Base-by-base conservation (phyloP, 768 basidiomycete species). In the Panellus pusillus region DNA sequence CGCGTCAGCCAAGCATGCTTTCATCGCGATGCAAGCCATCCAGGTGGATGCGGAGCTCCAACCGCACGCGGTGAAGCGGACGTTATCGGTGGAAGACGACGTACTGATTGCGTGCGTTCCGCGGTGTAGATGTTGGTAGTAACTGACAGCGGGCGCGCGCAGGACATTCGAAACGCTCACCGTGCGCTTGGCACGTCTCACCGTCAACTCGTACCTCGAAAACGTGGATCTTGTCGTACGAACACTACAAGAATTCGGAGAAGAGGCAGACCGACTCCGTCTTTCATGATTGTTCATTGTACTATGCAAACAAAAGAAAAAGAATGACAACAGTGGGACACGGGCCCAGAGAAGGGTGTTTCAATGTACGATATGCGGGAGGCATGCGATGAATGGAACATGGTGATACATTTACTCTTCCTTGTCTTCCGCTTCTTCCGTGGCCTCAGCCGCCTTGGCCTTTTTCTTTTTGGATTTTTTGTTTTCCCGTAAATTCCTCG, bases 401-500 rank as follows among this genome's bases (percentile, higher is more conserved):
- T 24, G 24, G 24, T 58, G 43, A 31, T 54, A 58, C 53, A 66
- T 61, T 51, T 62, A 64, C 63, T 66, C 67, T 53, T 67, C 72
- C 29, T 72, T 73, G 38, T 72, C 81, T 44, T 66, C 75, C 51
- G 81, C 86, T 61, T 70, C 76, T 58, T 81, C 55, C 15, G 47
- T 50, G 18, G 41, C 55, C 18, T 39, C 43, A 15, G 35, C 54
- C 5, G 19, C 55, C 70, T 82, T 82, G 49, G 83, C 77, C 68
- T 84, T 82, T 72, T 87, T 89, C 84, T 93, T 94, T 79, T 90
- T 89, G 73, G 78, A 90, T 83, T 94, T 96, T 82, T 91, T 95
- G 72, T 75, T 83, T 72, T 93, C 92, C 54, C 96, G 82, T 61
- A 99, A 71, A 62, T 83, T 87, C 70, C 86, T 84, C 41, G 86